Percentiles rank a stretch among this genome's conserved stretches.
Evolutionary conservation across 1,284 basidiomycete genomes (phyloP).

Genomic region (Xerocomus amazonicus): DNA sequence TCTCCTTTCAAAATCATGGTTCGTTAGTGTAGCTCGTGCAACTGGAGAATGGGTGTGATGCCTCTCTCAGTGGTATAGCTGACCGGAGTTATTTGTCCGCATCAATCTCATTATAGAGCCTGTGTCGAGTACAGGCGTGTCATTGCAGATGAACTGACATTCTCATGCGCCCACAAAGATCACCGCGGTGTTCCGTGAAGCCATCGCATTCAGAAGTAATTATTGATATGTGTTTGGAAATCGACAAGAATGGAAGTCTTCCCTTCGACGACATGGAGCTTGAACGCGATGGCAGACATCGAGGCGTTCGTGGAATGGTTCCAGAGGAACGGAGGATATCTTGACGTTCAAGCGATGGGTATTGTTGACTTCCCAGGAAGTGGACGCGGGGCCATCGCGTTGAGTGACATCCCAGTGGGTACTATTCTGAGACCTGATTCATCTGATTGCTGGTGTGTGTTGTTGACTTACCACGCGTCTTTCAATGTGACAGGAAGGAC

Average conservation of each 20-base stretch:
- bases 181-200: too few relatives aligned
- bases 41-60: too few relatives aligned
- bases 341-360: conserved; percentile 44
- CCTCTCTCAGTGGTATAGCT: too few relatives aligned
- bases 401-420: conserved; percentile 66
- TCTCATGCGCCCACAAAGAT: too few relatives aligned
- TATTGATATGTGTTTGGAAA: conserved; percentile 7
- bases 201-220: neutral
- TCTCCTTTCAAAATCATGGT: too few relatives aligned
- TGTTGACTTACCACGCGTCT: too few relatives aligned
- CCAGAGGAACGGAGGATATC: conserved; percentile 36
- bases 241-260: neutral
- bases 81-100: too few relatives aligned
- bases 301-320: conserved; percentile 43
- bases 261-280: neutral
- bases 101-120: too few relatives aligned
- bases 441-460: neutral
- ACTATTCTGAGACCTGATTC: neutral
- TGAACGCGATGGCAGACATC: conserved; percentile 12
- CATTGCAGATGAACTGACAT: too few relatives aligned
- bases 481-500: conserved; percentile 50
- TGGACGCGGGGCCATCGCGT: conserved; percentile 72
- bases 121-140: too few relatives aligned
- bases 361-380: conserved; percentile 50
- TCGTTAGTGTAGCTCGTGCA: too few relatives aligned